Evolutionary conservation across 2,329 filamentous ascomycete genomes (phyloP), one percentile per base, ranked within the genome.

Genomic region (Verticillium zaregamsianum): DNA sequence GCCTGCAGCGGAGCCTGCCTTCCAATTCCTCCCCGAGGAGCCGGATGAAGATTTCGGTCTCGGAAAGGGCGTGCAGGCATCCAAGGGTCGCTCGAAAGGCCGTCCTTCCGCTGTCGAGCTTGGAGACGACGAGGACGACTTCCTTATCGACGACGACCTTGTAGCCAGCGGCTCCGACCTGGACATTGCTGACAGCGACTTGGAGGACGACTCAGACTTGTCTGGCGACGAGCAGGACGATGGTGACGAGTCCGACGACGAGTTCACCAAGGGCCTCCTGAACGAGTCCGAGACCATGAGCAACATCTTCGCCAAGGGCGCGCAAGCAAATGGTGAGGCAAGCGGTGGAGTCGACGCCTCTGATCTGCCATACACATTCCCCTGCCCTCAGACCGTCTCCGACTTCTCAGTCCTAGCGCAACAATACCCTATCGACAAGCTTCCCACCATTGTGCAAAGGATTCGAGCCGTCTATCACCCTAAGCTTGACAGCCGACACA

Each of bases 401-500:
- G 90, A 96, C 68, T 82, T 99, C 55, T 76, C 93, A 39, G 86
- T 84, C 23, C 81, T 91, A 3, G 83, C 90, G 56, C 80, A 86
- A 58, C 78, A 81, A 49, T 82, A 93, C 45, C 77, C 88, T 0
- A 71, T 83, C 17, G 78, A 86, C 12, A 88, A 92, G 68, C 76
- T 94, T 2, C 90, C 93, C 0, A 90, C 86, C 0, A 89, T 96
- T 49, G 82, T 99, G 28, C 93, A 97, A 74, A 87, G 94, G 64
- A 95, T 99, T 68, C 88, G 95, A 75, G 90, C 93, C 14, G 79
- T 97, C n/a, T 90, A 98, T 72, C 93, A 98, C 71, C 91, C 94
- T 8, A 93, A 94, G 67, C 84, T 99, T 35, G 87, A 90, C 65
- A 86, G 86, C 66, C 87, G 90, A 63, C 97, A 99, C 78, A 97